Conservation (phyloP, 352 stramenopile genomes). For the Globisporangium recalcitrans region DNA sequence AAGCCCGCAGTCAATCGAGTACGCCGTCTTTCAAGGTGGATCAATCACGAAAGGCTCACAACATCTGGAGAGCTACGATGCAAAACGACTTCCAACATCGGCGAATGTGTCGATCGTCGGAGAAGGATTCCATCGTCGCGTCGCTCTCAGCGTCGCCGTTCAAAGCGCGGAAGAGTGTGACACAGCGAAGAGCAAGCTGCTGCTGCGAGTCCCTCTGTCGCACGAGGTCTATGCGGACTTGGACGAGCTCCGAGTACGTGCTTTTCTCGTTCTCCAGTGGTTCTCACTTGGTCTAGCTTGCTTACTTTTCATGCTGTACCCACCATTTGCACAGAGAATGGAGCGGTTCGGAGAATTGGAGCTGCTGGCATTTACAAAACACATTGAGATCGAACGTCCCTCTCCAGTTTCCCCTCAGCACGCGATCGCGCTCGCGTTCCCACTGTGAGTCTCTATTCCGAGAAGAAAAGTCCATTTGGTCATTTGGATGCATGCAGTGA, state of each 20-base stretch:
- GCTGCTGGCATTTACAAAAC: constrained; percentile 40
- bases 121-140: constrained; percentile 44
- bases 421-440: constrained; percentile 40
- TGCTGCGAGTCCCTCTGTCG: constrained; percentile 36
- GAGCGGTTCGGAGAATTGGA: constrained; percentile 45
- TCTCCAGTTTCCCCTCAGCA: constrained; percentile 49
- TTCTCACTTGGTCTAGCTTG: neutral
- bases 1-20: neutral
- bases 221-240: constrained; percentile 45
- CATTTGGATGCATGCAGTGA: neutral
- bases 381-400: constrained; percentile 64
- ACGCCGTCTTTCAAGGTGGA: neutral
- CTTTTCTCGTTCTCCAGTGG: neutral
- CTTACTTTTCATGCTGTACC: neutral
- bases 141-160: constrained; percentile 29
- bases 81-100: neutral
- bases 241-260: constrained; percentile 43
- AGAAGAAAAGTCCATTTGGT: neutral
- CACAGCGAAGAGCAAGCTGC: constrained; percentile 13
- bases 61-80: neutral
- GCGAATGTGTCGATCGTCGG: constrained; percentile 22
- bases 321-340: constrained; percentile 31
- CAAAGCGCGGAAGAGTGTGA: neutral
- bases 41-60: neutral
- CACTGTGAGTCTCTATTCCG: constrained; percentile 24